Conservation (phyloP, 345 rosid genomes). For the Citrus glauca region DNA sequence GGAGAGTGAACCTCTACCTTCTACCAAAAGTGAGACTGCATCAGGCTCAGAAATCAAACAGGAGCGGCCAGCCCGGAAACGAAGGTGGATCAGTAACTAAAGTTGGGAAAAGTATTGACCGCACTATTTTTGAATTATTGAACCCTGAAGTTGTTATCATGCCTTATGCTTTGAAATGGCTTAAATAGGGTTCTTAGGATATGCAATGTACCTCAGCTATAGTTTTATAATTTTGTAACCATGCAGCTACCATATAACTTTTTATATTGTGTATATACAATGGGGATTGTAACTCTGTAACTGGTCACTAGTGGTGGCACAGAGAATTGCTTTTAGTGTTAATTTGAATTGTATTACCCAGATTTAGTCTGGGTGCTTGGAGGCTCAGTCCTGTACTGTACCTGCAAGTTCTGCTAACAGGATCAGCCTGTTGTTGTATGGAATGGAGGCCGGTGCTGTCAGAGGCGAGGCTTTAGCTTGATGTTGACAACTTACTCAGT, state of each 20-base stretch:
- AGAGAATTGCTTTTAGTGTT: constrained; percentile 13
- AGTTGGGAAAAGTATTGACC: not conserved
- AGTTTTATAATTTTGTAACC: constrained; percentile 20
- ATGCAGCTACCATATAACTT: constrained; percentile 12
- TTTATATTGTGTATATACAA: constrained; percentile 28
- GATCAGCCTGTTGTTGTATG: not conserved
- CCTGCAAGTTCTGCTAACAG: not conserved
- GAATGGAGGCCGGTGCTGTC: not conserved
- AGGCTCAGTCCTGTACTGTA: not conserved
- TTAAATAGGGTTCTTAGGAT: constrained; percentile 11
- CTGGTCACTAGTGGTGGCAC: constrained; percentile 33
- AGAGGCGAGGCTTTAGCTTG: not conserved
- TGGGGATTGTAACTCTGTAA: constrained; percentile 29
- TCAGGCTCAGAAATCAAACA: constrained; percentile 69
- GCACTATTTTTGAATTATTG: not conserved
- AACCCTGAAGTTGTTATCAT: constrained; percentile 7
- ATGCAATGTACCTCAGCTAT: constrained; percentile 13
- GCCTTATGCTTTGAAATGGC: constrained; percentile 6
- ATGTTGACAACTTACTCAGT: not conserved
- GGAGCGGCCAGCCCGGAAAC: constrained; percentile 86
- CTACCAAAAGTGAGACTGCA: constrained; percentile 48
- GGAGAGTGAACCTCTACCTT: constrained; percentile 56
- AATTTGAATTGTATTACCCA: constrained; percentile 14
- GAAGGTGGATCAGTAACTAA: constrained; percentile 83
- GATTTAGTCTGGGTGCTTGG: constrained; percentile 15